Evolutionary conservation across 306 rosid genomes (phyloP), one percentile per base, ranked within the genome.

Genomic region (Begonia peltatifolia): DNA sequence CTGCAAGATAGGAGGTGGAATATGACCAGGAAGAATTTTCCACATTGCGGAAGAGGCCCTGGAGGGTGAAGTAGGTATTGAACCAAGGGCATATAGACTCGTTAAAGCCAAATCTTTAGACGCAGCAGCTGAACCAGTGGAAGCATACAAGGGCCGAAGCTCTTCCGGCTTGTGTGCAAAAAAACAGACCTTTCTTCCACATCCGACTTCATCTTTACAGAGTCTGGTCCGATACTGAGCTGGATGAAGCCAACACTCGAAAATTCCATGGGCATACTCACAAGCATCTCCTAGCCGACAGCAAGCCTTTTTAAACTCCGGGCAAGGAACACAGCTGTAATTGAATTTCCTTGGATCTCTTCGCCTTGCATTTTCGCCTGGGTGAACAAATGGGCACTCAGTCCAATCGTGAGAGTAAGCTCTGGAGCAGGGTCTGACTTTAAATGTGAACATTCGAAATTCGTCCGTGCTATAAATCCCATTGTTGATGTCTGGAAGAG

Each of bases 331-430:
- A 14, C 96, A 87, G 64, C 87, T 87, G 43, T 87, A 84, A 47
- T 73, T 76, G 56, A 70, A 84, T 63, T 81, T 81, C 76, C 76
- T 66, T 0, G 84, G 96, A 70, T 87, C 96, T 4, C 96, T 81
- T n/a, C 94, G 74, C 80, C 94, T 79, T 1, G 96, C 92, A 47
- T 84, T 87, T 56, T 87, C 96, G 12, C 96, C 96, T 0, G 92
- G 96, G 80, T 87, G 96, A 58, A 77, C 94, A 58, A 79, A 87
- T 2, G 96, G 96, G 42, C 96, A 87, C 80, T 84, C 94, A 2
- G 94, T 87, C 94, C 96, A 87, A 58, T 87, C 96, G 20, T 87
- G 96, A 17, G 96, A 79, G 60, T 87, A 87, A 55, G 96, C 94
- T 69, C 96, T 84, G 46, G 96, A 84, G 63, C 96, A 87, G 17